A percentile compares a stretch with the other conserved stretches of the same genome.
phyloP scores from a whole-genome alignment of 208 protist genomes.

The Acanthamoeba sp. region DNA sequence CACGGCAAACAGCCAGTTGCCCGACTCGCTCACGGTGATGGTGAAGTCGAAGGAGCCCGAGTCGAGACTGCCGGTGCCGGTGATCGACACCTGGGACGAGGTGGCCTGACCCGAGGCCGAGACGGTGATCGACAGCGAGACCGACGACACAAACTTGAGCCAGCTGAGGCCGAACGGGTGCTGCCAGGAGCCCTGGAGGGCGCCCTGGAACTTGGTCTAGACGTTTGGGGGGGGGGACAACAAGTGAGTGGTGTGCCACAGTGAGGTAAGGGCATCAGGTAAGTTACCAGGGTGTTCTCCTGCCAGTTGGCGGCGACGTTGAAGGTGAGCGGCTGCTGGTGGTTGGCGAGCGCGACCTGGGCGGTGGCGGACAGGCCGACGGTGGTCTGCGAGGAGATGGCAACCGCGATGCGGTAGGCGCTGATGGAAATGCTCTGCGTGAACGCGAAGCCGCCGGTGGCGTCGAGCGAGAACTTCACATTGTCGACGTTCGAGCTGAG shows the following conservation, averaged over 20 bases:
- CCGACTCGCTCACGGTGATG: slow-evolving; percentile 7
- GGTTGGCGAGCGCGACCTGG: slow-evolving; percentile 11
- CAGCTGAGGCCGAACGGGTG: slow-evolving; percentile 35
- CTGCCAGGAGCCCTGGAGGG: slow-evolving; percentile 8
- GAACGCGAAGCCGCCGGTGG: neutral
- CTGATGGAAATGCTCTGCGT: neutral
- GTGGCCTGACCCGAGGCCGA: neutral
- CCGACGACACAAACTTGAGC: slow-evolving; percentile 21
- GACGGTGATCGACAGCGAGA: neutral
- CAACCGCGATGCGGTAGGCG: neutral
- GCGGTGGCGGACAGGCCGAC: neutral
- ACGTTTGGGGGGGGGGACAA: no score
- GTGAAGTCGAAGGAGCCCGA: neutral
- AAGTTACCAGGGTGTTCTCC: neutral
- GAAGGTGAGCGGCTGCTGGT: slow-evolving; percentile 38
- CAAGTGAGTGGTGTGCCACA: no score
- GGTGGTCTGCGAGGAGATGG: slow-evolving; percentile 6
- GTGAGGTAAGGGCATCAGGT: neutral
- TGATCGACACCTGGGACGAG: slow-evolving; percentile 5
- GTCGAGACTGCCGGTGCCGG: slow-evolving; percentile 6
- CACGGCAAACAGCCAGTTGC: slow-evolving; percentile 27
- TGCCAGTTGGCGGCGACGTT: slow-evolving; percentile 38
- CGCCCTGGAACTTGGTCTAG: neutral
- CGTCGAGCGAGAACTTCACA: slow-evolving; percentile 11
- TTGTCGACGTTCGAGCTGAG: neutral